These are phyloP conservation scores for Meyerozyma smithsonii DNA, from an alignment of 1,139 yeast species.

Conservation along the genomic window DNA sequence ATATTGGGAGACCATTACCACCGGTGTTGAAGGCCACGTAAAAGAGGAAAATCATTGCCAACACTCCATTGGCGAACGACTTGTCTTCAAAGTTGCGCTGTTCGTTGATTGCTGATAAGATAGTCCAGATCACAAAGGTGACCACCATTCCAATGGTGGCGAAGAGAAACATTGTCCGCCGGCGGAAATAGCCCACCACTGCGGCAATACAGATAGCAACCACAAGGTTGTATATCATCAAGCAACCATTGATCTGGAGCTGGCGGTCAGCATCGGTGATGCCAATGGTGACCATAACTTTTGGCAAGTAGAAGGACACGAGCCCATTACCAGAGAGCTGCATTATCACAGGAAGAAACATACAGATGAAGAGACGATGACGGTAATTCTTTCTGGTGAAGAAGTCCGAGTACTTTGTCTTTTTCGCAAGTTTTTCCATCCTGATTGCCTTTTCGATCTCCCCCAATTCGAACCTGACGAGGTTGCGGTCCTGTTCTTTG, in stretches of 20 bases:
- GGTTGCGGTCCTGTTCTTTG: conserved; percentile 23
- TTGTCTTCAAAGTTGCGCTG: conserved; percentile 28
- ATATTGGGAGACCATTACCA: conserved; percentile 11
- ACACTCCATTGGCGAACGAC: conserved; percentile 36
- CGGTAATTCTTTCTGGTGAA: conserved; percentile 32
- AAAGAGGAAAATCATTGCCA: conserved; percentile 43
- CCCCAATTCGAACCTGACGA: conserved; percentile 41
- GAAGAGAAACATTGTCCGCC: conserved; percentile 42
- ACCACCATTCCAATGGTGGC: conserved; percentile 24
- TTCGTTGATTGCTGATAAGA: conserved; percentile 33
- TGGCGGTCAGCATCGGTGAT: conserved; percentile 38
- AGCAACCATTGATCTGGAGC: conserved; percentile 42
- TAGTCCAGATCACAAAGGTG: conserved; percentile 36
- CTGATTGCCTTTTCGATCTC: conserved; percentile 41
- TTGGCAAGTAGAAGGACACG: conserved; percentile 46
- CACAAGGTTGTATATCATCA: conserved; percentile 39
- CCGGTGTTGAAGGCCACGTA: conserved; percentile 11
- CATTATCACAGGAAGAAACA: conserved; percentile 33
- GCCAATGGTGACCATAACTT: conserved; percentile 46
- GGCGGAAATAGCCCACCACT: conserved; percentile 26
- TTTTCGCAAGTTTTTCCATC: conserved; percentile 20
- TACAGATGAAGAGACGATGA: conserved; percentile 36
- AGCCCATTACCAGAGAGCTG: conserved; percentile 51
- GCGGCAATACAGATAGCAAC: conserved; percentile 27
- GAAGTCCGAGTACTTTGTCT: conserved; percentile 30